phyloP scores from a whole-genome alignment of 202 grass and related monocot genomes.

The Panicum hallii region DNA sequence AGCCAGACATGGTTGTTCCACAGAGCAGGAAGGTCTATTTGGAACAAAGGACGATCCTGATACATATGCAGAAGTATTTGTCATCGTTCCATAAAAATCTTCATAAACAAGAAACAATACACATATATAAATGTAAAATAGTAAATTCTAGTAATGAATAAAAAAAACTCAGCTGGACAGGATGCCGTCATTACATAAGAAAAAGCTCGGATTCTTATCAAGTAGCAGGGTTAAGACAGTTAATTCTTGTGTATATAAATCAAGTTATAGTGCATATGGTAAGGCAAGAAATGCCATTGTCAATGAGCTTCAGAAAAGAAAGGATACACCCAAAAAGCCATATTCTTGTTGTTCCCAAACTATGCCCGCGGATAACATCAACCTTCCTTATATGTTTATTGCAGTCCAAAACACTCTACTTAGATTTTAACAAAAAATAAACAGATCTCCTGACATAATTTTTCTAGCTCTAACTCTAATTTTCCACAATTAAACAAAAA shows the following conservation, averaged over 20 bases:
- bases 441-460: background rate
- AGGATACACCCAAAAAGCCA: background rate
- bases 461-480: background rate
- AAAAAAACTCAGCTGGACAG: background rate
- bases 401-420: background rate
- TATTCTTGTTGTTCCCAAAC: constrained; percentile 9
- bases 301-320: background rate
- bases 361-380: background rate
- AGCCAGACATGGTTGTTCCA: constrained; percentile 10
- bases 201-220: constrained; percentile 8
- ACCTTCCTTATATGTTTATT: background rate
- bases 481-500: background rate
- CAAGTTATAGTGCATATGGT: background rate
- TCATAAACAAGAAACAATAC: constrained; percentile 23
- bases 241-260: background rate
- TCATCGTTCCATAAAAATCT: constrained; percentile 44
- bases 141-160: background rate
- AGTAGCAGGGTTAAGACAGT: background rate
- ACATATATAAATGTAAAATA: background rate
- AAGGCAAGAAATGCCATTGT: background rate
- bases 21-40: constrained; percentile 29
- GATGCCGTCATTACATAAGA: constrained; percentile 1
- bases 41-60: constrained; percentile 48
- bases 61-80: constrained; percentile 24
- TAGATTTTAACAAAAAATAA: background rate